Base-by-base conservation (phyloP, 2,329 filamentous ascomycete species). In the Rhexocercosporidium sp. region DNA sequence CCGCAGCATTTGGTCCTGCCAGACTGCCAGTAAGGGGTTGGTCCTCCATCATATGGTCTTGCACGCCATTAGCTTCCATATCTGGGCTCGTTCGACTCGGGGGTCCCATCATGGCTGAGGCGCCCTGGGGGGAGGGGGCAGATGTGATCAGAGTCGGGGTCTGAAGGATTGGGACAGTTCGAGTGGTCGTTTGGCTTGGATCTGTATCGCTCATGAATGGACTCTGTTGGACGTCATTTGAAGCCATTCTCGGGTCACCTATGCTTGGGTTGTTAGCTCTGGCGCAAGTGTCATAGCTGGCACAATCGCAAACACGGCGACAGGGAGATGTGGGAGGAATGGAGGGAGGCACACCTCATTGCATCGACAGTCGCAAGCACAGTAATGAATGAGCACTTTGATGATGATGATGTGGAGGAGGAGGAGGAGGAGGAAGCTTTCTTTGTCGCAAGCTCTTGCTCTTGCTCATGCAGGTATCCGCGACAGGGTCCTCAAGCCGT, bases 61-160 rank as follows among this genome's bases (percentile, higher is more conserved):
- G 75, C 59, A 70, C 64, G 54, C 75, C 75, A 72, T 78, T 78
- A 72, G 74, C 67, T 57, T 77, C 77, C 54, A 66, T 67, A 18
- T 78, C 61, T 12, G 76, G 76, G 63, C 75, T 77, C 41, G 72
- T 75, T 65, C 74, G 73, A 49, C 72, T 66, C 56, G 76, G 76
- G 22, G 77, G 77, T 18, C 71, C 74, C 73, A 75, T 76, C 79
- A 76, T 81, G 82, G 69, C 82, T 81, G 62, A 85, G 9, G 70
- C 85, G 71, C 83, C 85, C 34, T n/a, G n/a, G n/a, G 84, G 84
- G 59, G 84, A 84, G 22, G 86, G 84, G 63, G 85, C 82, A 70
- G 87, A 87, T 80, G 85, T 87, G 77, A 86, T 84, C 75, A 87
- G 85, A 67, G 82, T 85, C 44, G 86, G 84, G 65, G 83, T 82